A percentile compares a stretch with the other conserved stretches of the same genome.
Conservation (phyloP, 257 asterid species). For the Cinchona pubescens region DNA sequence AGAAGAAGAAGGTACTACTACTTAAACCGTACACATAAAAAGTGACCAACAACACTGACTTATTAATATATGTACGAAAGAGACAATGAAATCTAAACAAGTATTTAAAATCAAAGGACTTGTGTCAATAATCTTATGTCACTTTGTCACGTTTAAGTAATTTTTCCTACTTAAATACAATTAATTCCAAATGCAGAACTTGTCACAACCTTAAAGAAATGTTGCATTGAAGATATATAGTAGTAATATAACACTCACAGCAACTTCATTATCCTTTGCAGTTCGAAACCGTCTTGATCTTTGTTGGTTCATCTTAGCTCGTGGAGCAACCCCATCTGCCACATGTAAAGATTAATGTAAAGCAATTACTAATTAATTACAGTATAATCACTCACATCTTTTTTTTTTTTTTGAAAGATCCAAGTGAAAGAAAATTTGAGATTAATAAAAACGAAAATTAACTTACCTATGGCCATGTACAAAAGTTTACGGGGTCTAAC, state of each 20-base stretch:
- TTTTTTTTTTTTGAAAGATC: not conserved
- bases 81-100: too few relatives aligned
- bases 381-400: too few relatives aligned
- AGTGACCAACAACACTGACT: too few relatives aligned
- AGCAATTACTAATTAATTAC: not conserved
- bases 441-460: not conserved
- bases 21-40: too few relatives aligned
- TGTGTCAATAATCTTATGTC: too few relatives aligned
- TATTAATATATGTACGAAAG: too few relatives aligned
- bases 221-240: too few relatives aligned
- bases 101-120: too few relatives aligned
- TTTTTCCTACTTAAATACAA: too few relatives aligned
- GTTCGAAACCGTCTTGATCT: slow-evolving; percentile 50
- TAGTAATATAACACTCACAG: slow-evolving; percentile 36
- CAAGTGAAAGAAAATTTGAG: not conserved
- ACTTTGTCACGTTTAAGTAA: too few relatives aligned
- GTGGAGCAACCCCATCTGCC: slow-evolving; percentile 72
- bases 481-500: slow-evolving; percentile 56
- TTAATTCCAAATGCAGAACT: too few relatives aligned
- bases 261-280: slow-evolving; percentile 37
- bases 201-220: not conserved
- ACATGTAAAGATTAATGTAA: not conserved
- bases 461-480: slow-evolving; percentile 61
- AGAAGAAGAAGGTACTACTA: too few relatives aligned
- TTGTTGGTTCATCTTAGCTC: slow-evolving; percentile 69